These are phyloP conservation scores for Candida dajiaensis DNA, from an alignment of 805 yeast genomes.

Conservation along the genomic window DNA sequence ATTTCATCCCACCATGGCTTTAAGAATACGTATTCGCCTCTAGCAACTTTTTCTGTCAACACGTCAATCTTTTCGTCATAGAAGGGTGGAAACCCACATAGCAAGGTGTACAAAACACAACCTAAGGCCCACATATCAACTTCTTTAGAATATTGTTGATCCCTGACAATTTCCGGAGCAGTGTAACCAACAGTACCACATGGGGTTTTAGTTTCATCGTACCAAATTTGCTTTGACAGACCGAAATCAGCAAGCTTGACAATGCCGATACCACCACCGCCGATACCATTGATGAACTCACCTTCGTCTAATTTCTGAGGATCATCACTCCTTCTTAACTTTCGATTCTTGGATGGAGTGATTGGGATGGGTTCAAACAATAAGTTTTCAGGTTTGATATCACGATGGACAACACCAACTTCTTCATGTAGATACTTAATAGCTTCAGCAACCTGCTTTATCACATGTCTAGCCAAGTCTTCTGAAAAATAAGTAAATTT, in stretches of 20 bases:
- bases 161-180: constrained; percentile 63
- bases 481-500: constrained; percentile 49
- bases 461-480: constrained; percentile 54
- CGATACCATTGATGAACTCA: constrained; percentile 40
- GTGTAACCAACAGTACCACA: constrained; percentile 77
- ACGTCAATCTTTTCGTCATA: constrained; percentile 63
- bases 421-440: constrained; percentile 88
- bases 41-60: constrained; percentile 60
- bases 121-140: constrained; percentile 76
- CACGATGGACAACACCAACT: constrained; percentile 91
- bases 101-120: constrained; percentile 59
- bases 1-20: constrained; percentile 91
- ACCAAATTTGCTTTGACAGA: constrained; percentile 51
- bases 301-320: constrained; percentile 60
- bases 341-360: constrained; percentile 9
- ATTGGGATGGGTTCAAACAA: constrained; percentile 47
- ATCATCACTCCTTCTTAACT: constrained; percentile 49
- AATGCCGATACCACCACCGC: constrained; percentile 59
- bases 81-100: constrained; percentile 73
- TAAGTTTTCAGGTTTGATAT: constrained; percentile 92
- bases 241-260: constrained; percentile 71
- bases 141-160: constrained; percentile 54
- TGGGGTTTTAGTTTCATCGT: constrained; percentile 55
- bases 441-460: constrained; percentile 74
- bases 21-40: constrained; percentile 68